These are phyloP conservation scores for Magnaporthiopsis rhizophila DNA, from an alignment of 2,329 filamentous ascomycete species.

Conservation along the genomic window DNA sequence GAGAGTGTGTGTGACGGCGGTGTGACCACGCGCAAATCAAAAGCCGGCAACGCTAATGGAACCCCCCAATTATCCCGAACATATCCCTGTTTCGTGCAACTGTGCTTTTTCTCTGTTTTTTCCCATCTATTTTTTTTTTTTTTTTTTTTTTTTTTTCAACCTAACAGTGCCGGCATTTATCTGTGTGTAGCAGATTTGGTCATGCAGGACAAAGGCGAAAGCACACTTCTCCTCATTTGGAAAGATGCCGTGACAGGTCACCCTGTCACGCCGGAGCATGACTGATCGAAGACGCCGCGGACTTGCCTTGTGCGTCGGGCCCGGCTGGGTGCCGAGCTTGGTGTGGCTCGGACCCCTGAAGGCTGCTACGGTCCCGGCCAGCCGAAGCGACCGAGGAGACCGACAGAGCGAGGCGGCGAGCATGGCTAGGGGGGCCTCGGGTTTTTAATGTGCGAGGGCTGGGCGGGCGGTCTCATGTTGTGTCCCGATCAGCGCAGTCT, in stretches of 20 bases:
- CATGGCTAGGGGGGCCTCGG: not conserved
- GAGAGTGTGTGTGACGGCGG: too few relatives aligned
- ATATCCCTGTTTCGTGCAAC: too few relatives aligned
- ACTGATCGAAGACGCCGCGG: not conserved
- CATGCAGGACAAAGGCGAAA: not conserved
- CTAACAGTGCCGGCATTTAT: too few relatives aligned
- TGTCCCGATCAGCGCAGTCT: not conserved
- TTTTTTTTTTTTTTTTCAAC: too few relatives aligned
- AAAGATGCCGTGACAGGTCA: not conserved
- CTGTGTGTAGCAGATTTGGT: not conserved
- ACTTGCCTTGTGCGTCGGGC: conserved; percentile 5
- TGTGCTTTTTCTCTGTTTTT: too few relatives aligned
- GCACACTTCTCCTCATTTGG: not conserved
- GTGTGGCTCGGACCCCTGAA: not conserved
- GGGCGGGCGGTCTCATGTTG: not conserved
- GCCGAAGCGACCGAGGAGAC: not conserved
- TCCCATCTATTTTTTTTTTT: too few relatives aligned
- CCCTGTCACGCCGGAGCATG: not conserved
- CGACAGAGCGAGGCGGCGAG: not conserved
- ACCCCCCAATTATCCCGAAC: too few relatives aligned
- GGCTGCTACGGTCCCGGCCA: conserved; percentile 1
- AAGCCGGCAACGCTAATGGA: too few relatives aligned
- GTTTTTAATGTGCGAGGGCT: not conserved
- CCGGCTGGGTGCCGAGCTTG: conserved; percentile 1
- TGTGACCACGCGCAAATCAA: too few relatives aligned